Evolutionary conservation across 805 yeast species (phyloP).

Genomic region (Barnettozyma siamensis): DNA sequence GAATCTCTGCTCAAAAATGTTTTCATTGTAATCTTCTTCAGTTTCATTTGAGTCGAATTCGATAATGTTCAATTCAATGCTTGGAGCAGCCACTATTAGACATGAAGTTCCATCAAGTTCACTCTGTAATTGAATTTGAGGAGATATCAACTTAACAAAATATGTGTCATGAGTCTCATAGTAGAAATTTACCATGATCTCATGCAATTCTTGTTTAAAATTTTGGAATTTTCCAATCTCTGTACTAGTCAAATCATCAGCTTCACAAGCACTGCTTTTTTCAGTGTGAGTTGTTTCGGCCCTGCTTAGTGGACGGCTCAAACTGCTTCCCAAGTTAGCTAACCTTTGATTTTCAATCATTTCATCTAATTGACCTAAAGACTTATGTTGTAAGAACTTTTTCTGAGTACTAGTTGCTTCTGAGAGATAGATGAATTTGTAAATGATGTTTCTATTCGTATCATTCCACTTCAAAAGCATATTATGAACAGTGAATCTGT

Average conservation of each 20-base stretch:
- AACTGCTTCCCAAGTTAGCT: constrained; percentile 12
- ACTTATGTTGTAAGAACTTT: constrained; percentile 41
- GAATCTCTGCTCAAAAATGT: constrained; percentile 56
- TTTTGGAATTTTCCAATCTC: constrained; percentile 31
- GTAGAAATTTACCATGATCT: constrained; percentile 30
- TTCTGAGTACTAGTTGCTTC: constrained; percentile 38
- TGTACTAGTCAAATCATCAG: constrained; percentile 3
- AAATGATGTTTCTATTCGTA: constrained; percentile 53
- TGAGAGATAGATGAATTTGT: constrained; percentile 50
- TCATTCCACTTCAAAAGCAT: constrained; percentile 79
- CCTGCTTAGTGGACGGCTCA: constrained; percentile 13
- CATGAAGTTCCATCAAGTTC: constrained; percentile 49
- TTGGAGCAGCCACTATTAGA: constrained; percentile 67
- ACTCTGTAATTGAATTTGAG: constrained; percentile 72
- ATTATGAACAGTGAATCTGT: constrained; percentile 68
- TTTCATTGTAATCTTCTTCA: constrained; percentile 38
- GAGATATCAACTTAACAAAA: constrained; percentile 63
- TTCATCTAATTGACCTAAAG: constrained; percentile 47
- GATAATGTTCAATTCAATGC: constrained; percentile 62
- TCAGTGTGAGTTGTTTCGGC: constrained; percentile 13
- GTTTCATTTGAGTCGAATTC: constrained; percentile 47
- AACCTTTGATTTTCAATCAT: constrained; percentile 34
- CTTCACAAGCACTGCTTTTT: constrained; percentile 5
- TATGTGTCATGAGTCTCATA: constrained; percentile 46
- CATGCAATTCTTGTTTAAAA: constrained; percentile 49